Evolutionary conservation across 306 rosid species (phyloP).

Genomic region (Comarum palustre): DNA sequence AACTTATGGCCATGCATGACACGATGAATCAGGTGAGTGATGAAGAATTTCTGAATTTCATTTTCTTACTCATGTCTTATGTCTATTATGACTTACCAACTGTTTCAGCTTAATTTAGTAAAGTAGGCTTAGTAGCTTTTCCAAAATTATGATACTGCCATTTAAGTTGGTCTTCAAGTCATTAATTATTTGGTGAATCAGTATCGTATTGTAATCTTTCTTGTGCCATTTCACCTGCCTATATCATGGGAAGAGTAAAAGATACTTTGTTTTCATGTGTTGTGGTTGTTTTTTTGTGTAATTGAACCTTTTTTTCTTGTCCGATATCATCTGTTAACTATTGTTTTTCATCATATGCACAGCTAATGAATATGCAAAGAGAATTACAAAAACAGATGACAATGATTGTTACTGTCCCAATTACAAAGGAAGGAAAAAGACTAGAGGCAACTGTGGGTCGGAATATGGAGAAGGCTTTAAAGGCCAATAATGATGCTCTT

Average conservation of each 20-base stretch:
- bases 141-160: not conserved
- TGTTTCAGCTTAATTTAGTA: not conserved
- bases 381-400: conserved; percentile 91
- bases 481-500: conserved; percentile 70
- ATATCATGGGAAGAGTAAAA: not conserved
- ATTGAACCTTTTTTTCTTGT: not conserved
- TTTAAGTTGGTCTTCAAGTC: not conserved
- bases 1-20: conserved; percentile 74
- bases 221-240: not conserved
- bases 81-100: not conserved
- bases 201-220: not conserved
- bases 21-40: conserved; percentile 70
- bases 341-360: conserved; percentile 25
- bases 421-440: conserved; percentile 87
- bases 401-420: conserved; percentile 62
- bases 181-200: not conserved
- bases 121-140: not conserved
- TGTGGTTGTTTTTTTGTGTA: not conserved
- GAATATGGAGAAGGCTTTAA: conserved; percentile 73
- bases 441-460: conserved; percentile 77
- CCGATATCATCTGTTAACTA: not conserved
- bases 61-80: not conserved
- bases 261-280: not conserved
- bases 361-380: conserved; percentile 74
- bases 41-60: not conserved